Percentiles rank a stretch among this genome's conserved stretches.
These are phyloP conservation scores for Didymella pomorum DNA, from an alignment of 2,329 filamentous ascomycete species.

Conservation along the genomic window DNA sequence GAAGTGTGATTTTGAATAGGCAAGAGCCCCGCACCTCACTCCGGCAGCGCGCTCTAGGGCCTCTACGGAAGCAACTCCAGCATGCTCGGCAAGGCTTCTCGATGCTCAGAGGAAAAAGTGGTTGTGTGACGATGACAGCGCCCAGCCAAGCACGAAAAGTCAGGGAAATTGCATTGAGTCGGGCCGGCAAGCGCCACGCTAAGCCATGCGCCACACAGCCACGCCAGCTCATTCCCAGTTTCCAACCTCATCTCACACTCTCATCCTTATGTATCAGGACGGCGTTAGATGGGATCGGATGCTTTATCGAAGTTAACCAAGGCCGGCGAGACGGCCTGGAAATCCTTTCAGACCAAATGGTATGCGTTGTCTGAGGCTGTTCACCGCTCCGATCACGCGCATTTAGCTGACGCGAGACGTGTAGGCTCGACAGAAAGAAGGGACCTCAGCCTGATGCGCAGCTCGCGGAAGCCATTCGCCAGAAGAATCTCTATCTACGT, in stretches of 20 bases:
- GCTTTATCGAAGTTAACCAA: constrained; percentile 25
- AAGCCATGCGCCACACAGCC: constrained; percentile 17
- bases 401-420: background rate
- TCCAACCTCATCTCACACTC: constrained; percentile 4
- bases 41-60: too few relatives aligned
- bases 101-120: background rate
- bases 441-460: constrained; percentile 10
- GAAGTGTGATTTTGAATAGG: too few relatives aligned
- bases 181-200: constrained; percentile 12
- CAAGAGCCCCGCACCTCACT: too few relatives aligned
- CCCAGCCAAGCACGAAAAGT: background rate
- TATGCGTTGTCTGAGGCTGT: background rate
- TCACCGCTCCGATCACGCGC: constrained; percentile 2
- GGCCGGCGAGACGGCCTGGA: constrained; percentile 21
- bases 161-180: background rate
- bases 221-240: constrained; percentile 18
- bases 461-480: constrained; percentile 17
- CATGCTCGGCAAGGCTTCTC: too few relatives aligned
- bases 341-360: constrained; percentile 22
- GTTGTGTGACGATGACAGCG: background rate
- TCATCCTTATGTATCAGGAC: constrained; percentile 7
- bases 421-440: constrained; percentile 17
- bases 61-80: too few relatives aligned
- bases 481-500: constrained; percentile 19
- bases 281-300: constrained; percentile 24